phyloP scores from a whole-genome alignment of 352 stramenopile genomes.

The Globisporangium iwayamae region DNA sequence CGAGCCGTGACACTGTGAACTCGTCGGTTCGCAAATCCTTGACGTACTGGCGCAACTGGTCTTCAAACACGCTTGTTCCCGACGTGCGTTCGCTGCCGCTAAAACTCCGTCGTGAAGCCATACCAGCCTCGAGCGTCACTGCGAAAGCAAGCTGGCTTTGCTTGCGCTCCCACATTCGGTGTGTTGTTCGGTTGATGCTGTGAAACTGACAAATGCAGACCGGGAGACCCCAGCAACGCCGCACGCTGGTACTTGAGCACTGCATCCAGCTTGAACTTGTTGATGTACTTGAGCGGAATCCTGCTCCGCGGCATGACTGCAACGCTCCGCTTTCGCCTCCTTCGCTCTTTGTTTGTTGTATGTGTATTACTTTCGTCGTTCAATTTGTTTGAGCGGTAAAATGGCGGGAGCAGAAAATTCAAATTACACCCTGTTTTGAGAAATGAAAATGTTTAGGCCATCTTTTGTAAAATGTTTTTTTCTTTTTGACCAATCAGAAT shows the following conservation, averaged over 20 bases:
- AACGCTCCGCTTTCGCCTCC: neutral
- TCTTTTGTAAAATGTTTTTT: slow-evolving; percentile 7
- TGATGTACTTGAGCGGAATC: neutral
- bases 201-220: neutral
- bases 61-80: neutral
- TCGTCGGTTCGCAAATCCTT: neutral
- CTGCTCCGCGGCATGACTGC: neutral
- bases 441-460: neutral
- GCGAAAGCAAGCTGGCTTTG: neutral
- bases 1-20: neutral
- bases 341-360: neutral
- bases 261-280: neutral
- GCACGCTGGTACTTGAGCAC: neutral
- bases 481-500: neutral
- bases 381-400: neutral
- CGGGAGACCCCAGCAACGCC: neutral
- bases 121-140: neutral
- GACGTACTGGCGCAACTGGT: neutral
- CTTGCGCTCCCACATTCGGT: neutral
- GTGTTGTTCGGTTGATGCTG: neutral
- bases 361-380: neutral
- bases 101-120: neutral
- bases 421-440: neutral
- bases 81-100: neutral
- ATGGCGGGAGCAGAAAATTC: neutral